Conservation (phyloP, 2,329 filamentous ascomycete genomes). For the Fusarium keratoplasticum region DNA sequence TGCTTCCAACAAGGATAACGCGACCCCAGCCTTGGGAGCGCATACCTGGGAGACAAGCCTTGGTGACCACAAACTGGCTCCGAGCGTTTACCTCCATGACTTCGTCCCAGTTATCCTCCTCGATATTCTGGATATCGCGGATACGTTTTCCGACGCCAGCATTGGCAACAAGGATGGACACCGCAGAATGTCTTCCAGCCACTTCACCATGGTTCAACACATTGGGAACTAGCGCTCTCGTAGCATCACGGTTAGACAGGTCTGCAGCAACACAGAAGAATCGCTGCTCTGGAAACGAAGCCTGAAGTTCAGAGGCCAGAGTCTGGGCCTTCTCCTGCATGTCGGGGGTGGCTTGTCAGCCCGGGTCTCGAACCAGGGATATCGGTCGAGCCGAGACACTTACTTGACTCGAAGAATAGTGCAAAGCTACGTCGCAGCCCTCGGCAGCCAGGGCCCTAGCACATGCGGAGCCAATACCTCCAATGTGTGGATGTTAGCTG, state of each 20-base stretch:
- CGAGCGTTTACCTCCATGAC: slow-evolving; percentile 50
- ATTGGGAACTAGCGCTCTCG: slow-evolving; percentile 5
- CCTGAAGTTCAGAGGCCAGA: slow-evolving; percentile 39
- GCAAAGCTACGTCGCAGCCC: slow-evolving; percentile 51
- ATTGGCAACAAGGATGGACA: slow-evolving; percentile 49
- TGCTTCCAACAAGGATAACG: slow-evolving; percentile 49
- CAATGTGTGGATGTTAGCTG: slow-evolving; percentile 40
- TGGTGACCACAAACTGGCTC: slow-evolving; percentile 51
- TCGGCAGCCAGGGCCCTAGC: slow-evolving; percentile 49
- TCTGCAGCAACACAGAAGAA: slow-evolving; percentile 18
- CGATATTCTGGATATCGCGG: slow-evolving; percentile 48
- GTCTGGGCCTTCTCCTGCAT: slow-evolving; percentile 47
- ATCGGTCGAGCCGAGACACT: background rate
- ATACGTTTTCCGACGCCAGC: slow-evolving; percentile 50
- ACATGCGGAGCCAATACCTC: slow-evolving; percentile 50
- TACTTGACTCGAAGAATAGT: slow-evolving; percentile 50
- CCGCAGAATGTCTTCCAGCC: slow-evolving; percentile 35
- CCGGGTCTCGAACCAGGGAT: background rate
- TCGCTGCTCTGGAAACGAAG: background rate
- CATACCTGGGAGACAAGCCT: slow-evolving; percentile 48
- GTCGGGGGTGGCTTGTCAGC: background rate
- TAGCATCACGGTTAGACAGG: slow-evolving; percentile 21
- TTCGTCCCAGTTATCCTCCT: slow-evolving; percentile 52
- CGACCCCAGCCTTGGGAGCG: slow-evolving; percentile 48
- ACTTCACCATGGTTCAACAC: slow-evolving; percentile 1